Base-by-base conservation (phyloP, 2,329 filamentous ascomycete species). In the Colletotrichum tabaci region DNA sequence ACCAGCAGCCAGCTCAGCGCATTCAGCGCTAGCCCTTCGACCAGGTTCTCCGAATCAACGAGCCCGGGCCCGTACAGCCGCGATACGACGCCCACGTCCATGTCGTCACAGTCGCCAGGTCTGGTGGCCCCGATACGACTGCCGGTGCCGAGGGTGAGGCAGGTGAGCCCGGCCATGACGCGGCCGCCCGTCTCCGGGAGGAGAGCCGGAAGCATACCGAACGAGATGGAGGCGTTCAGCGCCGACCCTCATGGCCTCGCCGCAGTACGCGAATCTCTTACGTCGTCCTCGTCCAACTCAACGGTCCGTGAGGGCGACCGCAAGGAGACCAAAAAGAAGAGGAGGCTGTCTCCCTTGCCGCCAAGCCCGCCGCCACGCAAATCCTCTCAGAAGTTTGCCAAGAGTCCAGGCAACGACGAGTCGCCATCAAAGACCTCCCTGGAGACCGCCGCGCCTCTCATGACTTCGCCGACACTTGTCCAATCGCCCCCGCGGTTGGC, bases 21-120 rank as follows among this genome's bases (percentile, higher is more conserved):
- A 3, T 86, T 91, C 64, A 94, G 92, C 72, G 89, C 86, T 30
- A 94, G 92, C 70, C 92, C 93, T 47, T 95, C 93, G 4, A 94
- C 93, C 2, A 86, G 91, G 72, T 94, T 93, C 76, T 94, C 92
- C 2, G 93, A 90, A 67, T 95, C 93, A 0, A 90, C 90, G 1
- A 88, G 89, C 1, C 90, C 92, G 13, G 89, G 91, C 2, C 83
- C 90, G 6, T 95, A 94, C 80, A 95, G 93, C 77, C 88, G 93
- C 73, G 92, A 93, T 71, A 94, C 93, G 0, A 95, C 93, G 3
- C 93, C 93, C 8, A 94, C 92, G 5, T 95, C 93, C 12, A 91
- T 93, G 74, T 92, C 91, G 9, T 95, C 93, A 1, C 91, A 92
- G 76, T 95, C 92, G 18, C 92, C 93, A 4, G 87, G 89, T 3